A percentile compares a stretch with the other conserved stretches of the same genome.
Conservation (phyloP, 1,284 basidiomycete genomes). For the Sporisorium reilianum region DNA sequence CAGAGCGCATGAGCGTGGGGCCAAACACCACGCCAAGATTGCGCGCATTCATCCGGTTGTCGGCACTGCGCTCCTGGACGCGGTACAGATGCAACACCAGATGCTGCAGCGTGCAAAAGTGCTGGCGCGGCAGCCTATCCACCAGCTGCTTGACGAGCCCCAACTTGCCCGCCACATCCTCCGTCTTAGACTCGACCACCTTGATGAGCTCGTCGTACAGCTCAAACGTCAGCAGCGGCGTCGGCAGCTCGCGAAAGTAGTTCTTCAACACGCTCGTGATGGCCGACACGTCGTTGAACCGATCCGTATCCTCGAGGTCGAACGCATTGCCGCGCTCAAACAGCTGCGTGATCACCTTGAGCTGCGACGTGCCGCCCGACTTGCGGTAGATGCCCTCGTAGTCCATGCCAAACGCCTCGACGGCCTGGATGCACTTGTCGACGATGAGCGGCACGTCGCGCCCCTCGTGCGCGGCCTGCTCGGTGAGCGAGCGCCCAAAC, state of each 20-base stretch:
- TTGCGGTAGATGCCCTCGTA: constrained; percentile 98
- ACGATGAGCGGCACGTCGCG: constrained; percentile 87
- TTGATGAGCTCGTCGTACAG: constrained; percentile 87
- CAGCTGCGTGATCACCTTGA: constrained; percentile 90
- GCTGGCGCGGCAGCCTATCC: constrained; percentile 82
- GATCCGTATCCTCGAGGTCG: constrained; percentile 85
- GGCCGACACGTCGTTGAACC: constrained; percentile 96
- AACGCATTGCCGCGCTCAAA: constrained; percentile 94
- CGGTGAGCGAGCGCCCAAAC: constrained; percentile 87
- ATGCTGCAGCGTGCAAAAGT: constrained; percentile 84
- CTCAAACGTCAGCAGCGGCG: constrained; percentile 89
- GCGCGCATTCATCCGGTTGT: constrained; percentile 92
- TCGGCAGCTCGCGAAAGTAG: constrained; percentile 91
- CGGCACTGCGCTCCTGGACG: constrained; percentile 70
- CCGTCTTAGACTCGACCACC: constrained; percentile 42
- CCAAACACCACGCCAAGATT: constrained; percentile 99
- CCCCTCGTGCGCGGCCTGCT: constrained; percentile 83
- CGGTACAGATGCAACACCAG: constrained; percentile 87
- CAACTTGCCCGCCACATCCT: constrained; percentile 21
- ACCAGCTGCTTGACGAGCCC: constrained; percentile 75
- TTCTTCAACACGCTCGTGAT: constrained; percentile 97
- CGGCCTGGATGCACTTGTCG: constrained; percentile 78
- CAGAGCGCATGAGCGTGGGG: constrained; percentile 92
- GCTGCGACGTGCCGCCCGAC: constrained; percentile 90
- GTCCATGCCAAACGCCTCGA: constrained; percentile 75